Evolutionary conservation across 495 filamentous ascomycete genomes (phyloP).

Genomic region (Penicillium macrosclerotiorum): DNA sequence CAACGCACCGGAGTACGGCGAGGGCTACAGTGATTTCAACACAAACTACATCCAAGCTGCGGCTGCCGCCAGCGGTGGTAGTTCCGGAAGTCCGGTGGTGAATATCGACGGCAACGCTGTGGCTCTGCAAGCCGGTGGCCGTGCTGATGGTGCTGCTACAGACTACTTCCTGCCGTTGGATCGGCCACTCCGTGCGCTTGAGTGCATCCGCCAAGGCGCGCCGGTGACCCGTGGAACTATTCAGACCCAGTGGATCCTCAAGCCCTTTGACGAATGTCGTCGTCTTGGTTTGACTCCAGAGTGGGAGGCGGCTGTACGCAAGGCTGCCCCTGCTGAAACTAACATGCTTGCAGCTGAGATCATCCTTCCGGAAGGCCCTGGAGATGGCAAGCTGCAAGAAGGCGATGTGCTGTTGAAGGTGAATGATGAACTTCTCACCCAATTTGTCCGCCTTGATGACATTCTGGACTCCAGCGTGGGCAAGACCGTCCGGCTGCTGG

Average conservation of each 20-base stretch:
- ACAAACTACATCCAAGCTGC: slow-evolving; percentile 99
- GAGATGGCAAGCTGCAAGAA: slow-evolving; percentile 79
- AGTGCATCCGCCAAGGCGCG: slow-evolving; percentile 74
- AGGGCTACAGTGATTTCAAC: slow-evolving; percentile 99
- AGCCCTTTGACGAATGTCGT: slow-evolving; percentile 96
- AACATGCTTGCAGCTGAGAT: slow-evolving; percentile 97
- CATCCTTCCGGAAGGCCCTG: slow-evolving; percentile 86
- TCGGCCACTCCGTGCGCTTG: slow-evolving; percentile 78
- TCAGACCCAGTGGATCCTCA: slow-evolving; percentile 94
- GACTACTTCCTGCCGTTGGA: slow-evolving; percentile 98
- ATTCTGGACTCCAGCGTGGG: slow-evolving; percentile 89
- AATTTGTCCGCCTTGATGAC: slow-evolving; percentile 90
- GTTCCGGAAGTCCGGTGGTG: slow-evolving; percentile 95
- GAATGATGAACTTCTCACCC: slow-evolving; percentile 89
- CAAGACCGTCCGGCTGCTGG: slow-evolving; percentile 64
- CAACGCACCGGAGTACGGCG: slow-evolving; percentile 97
- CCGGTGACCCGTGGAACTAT: slow-evolving; percentile 89
- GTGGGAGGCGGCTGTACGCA: slow-evolving; percentile 80
- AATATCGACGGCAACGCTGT: slow-evolving; percentile 92
- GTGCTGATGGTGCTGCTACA: slow-evolving; percentile 91
- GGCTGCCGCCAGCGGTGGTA: slow-evolving; percentile 91
- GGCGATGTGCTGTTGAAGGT: slow-evolving; percentile 95
- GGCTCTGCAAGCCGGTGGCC: slow-evolving; percentile 90
- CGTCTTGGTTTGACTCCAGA: slow-evolving; percentile 79
- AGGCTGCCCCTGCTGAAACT: slow-evolving; percentile 85